These are phyloP conservation scores for Ceratocystis variospora DNA, from an alignment of 2,329 filamentous ascomycete species.

Conservation along the genomic window DNA sequence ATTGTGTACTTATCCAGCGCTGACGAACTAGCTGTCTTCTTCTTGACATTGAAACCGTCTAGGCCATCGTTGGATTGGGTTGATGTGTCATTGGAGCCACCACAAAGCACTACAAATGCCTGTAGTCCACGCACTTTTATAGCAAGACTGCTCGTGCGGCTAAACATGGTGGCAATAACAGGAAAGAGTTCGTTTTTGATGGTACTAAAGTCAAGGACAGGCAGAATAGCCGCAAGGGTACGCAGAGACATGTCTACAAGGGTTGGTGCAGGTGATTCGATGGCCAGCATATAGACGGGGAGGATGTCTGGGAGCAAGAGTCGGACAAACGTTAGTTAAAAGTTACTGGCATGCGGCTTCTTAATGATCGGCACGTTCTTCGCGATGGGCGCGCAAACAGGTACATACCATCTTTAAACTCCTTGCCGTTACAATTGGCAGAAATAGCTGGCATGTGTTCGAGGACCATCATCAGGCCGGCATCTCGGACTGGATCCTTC, in stretches of 20 bases:
- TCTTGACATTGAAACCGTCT: slow-evolving; percentile 51
- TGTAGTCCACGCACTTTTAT: slow-evolving; percentile 91
- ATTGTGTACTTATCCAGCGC: slow-evolving; percentile 96
- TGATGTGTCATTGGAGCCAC: slow-evolving; percentile 46
- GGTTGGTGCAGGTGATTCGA: slow-evolving; percentile 80
- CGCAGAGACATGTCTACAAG: slow-evolving; percentile 76
- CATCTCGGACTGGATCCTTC: slow-evolving; percentile 70
- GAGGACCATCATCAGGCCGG: slow-evolving; percentile 78
- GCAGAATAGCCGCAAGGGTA: slow-evolving; percentile 65
- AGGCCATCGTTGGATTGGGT: slow-evolving; percentile 53
- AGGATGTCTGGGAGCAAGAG: slow-evolving; percentile 51
- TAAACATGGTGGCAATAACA: slow-evolving; percentile 78
- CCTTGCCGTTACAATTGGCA: slow-evolving; percentile 72
- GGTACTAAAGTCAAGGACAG: slow-evolving; percentile 85
- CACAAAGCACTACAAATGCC: slow-evolving; percentile 79
- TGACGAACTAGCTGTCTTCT: slow-evolving; percentile 51
- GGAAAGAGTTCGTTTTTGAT: slow-evolving; percentile 97
- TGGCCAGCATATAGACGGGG: slow-evolving; percentile 67
- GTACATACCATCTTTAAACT: slow-evolving; percentile 76
- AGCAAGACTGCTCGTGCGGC: slow-evolving; percentile 78
- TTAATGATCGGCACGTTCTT: no score
- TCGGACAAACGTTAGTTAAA: background rate
- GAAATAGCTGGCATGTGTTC: slow-evolving; percentile 67
- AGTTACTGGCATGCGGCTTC: background rate
- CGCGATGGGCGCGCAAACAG: no score